Evolutionary conservation across 495 filamentous ascomycete genomes (phyloP).

Genomic region (Poronia punctata): DNA sequence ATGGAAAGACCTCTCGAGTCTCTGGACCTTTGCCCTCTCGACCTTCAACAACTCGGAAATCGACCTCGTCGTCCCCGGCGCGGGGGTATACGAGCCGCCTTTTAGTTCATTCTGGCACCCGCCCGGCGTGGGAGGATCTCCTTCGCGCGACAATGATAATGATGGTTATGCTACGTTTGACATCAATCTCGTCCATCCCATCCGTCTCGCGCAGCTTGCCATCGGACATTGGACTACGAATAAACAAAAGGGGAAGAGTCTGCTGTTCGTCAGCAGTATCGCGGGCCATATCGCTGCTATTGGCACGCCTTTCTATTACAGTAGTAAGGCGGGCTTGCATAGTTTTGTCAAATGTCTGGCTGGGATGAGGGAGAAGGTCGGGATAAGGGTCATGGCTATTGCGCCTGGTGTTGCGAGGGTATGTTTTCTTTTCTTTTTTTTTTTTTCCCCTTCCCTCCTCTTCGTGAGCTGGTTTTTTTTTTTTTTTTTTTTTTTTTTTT

Average conservation of each 20-base stretch:
- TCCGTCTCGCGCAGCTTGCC: conserved; percentile 60
- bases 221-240: conserved; percentile 47
- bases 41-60: conserved; percentile 52
- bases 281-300: conserved; percentile 48
- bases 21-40: conserved; percentile 48
- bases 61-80: conserved; percentile 62
- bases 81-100: conserved; percentile 59
- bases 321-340: conserved; percentile 54
- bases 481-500: too few relatives aligned
- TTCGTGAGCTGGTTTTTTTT: too few relatives aligned
- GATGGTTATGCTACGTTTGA: conserved; percentile 52
- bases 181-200: conserved; percentile 64
- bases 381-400: conserved; percentile 56
- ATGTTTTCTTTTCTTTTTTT: too few relatives aligned
- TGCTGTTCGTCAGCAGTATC: conserved; percentile 56
- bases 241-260: conserved; percentile 23
- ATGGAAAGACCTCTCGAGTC: conserved; percentile 52
- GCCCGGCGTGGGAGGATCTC: conserved; percentile 42
- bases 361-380: conserved; percentile 41
- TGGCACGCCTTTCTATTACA: conserved; percentile 49
- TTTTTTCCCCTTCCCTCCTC: too few relatives aligned
- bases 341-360: conserved; percentile 50
- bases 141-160: conserved; percentile 28
- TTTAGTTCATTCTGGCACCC: conserved; percentile 64
- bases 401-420: conserved; percentile 54